phyloP scores from a whole-genome alignment of 352 stramenopile species.

The Globisporangium recalcitrans region DNA sequence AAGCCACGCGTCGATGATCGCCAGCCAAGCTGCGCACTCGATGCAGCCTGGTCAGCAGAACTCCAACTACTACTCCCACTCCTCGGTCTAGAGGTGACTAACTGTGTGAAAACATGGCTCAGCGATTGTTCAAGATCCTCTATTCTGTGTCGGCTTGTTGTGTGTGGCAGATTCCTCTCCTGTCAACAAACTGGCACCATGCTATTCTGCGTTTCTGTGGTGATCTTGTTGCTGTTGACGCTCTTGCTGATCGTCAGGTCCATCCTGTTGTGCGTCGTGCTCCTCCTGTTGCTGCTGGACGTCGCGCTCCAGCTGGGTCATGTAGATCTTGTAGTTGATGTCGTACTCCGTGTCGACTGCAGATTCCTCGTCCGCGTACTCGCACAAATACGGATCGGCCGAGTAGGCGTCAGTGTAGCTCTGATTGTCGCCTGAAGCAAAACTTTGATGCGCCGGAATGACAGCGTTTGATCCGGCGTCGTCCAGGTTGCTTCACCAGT shows the following conservation, averaged over 20 bases:
- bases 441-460: not conserved
- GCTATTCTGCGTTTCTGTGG: constrained; percentile 1
- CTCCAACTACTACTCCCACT: constrained; percentile 13
- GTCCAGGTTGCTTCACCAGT: constrained; percentile 70
- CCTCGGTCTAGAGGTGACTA: constrained; percentile 14
- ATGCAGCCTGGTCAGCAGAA: constrained; percentile 23
- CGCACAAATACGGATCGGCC: constrained; percentile 13
- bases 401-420: not conserved
- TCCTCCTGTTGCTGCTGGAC: constrained; percentile 14
- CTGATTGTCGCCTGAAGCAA: not conserved
- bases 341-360: constrained; percentile 53
- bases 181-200: not conserved
- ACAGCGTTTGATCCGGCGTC: constrained; percentile 23
- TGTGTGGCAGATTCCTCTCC: not conserved
- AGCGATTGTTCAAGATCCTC: not conserved
- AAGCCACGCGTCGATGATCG: constrained; percentile 61
- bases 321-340: constrained; percentile 69
- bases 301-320: constrained; percentile 44
- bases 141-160: not conserved
- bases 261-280: constrained; percentile 12
- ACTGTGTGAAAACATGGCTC: not conserved
- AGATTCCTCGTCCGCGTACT: constrained; percentile 19
- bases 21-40: constrained; percentile 46
- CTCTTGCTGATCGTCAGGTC: constrained; percentile 12
- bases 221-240: constrained; percentile 12